Percentiles rank a stretch among this genome's conserved stretches.
Evolutionary conservation across 805 yeast species (phyloP).

Genomic region (Peterozyma xylosa): DNA sequence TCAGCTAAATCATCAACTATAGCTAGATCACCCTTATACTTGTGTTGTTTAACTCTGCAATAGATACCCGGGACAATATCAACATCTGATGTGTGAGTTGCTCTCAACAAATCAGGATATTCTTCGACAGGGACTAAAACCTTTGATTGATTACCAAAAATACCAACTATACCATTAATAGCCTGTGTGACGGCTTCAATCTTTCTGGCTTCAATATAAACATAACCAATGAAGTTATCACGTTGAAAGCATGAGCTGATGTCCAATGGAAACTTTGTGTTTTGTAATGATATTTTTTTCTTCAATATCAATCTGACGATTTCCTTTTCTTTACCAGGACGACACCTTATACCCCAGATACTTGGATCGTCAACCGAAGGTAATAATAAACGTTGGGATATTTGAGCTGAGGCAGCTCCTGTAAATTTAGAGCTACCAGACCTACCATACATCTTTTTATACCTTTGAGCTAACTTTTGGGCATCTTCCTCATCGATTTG

Average conservation of each 20-base stretch:
- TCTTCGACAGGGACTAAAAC: conserved; percentile 92
- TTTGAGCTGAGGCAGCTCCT: conserved; percentile 74
- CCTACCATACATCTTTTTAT: conserved; percentile 88
- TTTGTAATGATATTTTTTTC: conserved; percentile 71
- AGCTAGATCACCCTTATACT: conserved; percentile 88
- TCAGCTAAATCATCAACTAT: conserved; percentile 89
- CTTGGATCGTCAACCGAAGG: conserved; percentile 97
- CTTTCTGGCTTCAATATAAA: conserved; percentile 90
- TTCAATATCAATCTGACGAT: conserved; percentile 78
- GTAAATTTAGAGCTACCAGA: conserved; percentile 73
- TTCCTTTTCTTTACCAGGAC: conserved; percentile 90
- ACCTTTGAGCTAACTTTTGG: conserved; percentile 84
- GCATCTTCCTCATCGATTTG: conserved; percentile 92
- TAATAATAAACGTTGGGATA: conserved; percentile 85
- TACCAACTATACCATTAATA: conserved; percentile 81
- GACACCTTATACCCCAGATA: conserved; percentile 91
- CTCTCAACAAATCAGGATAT: conserved; percentile 87
- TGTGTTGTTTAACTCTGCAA: conserved; percentile 85
- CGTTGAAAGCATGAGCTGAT: conserved; percentile 89
- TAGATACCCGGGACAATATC: conserved; percentile 88
- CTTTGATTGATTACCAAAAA: conserved; percentile 56
- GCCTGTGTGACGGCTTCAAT: conserved; percentile 89
- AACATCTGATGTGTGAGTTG: conserved; percentile 80
- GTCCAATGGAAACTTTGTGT: conserved; percentile 71
- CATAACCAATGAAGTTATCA: conserved; percentile 85